Percentiles rank a stretch among this genome's conserved stretches.
Conservation (phyloP, 257 asterid genomes). For the Galeopsis tetrahit region DNA sequence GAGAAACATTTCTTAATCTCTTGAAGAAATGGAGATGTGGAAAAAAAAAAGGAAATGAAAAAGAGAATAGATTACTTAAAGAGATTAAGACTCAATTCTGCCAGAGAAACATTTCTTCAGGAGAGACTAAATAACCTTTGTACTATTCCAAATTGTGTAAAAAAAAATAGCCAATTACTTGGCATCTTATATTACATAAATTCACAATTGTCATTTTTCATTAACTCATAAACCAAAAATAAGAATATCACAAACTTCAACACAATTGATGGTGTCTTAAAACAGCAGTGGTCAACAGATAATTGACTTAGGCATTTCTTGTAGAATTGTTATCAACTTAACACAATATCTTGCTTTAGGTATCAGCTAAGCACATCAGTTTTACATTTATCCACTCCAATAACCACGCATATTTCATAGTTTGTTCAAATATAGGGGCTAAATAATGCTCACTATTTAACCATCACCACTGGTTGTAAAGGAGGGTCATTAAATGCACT, state of each 20-base stretch:
- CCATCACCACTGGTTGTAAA: neutral
- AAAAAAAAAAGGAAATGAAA: neutral
- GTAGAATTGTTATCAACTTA: neutral
- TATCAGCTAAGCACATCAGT: neutral
- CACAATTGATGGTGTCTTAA: neutral
- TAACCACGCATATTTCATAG: neutral
- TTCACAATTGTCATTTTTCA: neutral
- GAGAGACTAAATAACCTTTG: slow-evolving; percentile 4
- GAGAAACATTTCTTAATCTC: too few species aligned
- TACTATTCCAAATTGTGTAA: neutral
- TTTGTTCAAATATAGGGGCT: neutral
- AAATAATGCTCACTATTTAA: neutral
- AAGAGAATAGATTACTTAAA: neutral
- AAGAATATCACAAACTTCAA: slow-evolving; percentile 20
- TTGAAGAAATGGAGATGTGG: too few species aligned
- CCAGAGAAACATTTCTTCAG: slow-evolving; percentile 13
- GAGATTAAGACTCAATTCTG: neutral
- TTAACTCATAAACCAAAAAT: neutral
- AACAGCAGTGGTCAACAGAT: slow-evolving; percentile 13
- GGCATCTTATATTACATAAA: neutral
- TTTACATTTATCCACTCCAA: neutral
- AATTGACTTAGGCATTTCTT: neutral
- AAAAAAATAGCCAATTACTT: slow-evolving; percentile 7
- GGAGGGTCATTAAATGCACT: neutral
- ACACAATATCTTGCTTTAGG: neutral